A percentile compares a stretch with the other conserved stretches of the same genome.
Conservation (phyloP, 78 protist genomes). For the Parvularia atlantis region DNA sequence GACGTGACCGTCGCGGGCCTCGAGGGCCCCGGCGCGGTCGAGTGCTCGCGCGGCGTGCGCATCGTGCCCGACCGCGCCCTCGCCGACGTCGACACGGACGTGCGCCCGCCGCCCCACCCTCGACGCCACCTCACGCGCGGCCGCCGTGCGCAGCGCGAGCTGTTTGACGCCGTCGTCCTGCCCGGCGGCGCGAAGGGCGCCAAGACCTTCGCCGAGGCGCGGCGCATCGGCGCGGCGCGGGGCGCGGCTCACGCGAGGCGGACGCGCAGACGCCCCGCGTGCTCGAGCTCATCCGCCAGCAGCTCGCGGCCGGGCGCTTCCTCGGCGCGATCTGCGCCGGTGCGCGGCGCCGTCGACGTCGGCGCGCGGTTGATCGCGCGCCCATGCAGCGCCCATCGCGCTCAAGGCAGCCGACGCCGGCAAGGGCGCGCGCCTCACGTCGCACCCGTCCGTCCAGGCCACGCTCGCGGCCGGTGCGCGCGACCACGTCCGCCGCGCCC, state of each 20-base stretch:
- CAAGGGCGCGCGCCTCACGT: not conserved
- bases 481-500: no score
- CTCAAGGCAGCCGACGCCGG: not conserved
- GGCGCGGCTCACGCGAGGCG: no score
- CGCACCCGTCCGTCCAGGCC: not conserved
- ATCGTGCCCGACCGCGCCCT: not conserved
- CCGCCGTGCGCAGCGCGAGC: not conserved
- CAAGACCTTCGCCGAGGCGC: not conserved
- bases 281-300: not conserved
- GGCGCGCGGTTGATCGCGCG: not conserved
- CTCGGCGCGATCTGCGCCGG: not conserved
- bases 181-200: slow-evolving; percentile 9
- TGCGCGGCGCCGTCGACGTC: not conserved
- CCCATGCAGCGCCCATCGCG: not conserved
- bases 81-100: not conserved
- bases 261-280: not conserved
- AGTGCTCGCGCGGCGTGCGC: not conserved
- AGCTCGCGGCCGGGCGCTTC: not conserved
- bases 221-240: not conserved
- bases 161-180: not conserved
- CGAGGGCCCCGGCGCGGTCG: not conserved
- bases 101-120: not conserved
- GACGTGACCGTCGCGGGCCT: not conserved
- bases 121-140: no score
- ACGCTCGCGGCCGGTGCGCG: not conserved